A percentile compares a stretch with the other conserved stretches of the same genome.
phyloP scores from a whole-genome alignment of 2,329 filamentous ascomycete genomes.

The Ascochyta koolunga region DNA sequence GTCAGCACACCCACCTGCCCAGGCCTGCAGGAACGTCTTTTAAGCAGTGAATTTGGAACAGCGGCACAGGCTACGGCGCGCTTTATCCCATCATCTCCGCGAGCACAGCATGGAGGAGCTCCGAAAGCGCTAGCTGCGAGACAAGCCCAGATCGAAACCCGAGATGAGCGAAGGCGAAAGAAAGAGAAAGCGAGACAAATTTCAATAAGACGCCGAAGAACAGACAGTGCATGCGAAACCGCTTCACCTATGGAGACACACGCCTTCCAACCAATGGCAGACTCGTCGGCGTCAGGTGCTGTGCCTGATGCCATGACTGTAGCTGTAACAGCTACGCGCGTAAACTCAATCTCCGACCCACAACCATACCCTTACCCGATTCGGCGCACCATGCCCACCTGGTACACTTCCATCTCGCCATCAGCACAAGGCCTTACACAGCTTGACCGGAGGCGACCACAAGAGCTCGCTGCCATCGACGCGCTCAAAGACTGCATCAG shows the following conservation, averaged over 20 bases:
- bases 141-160: neutral
- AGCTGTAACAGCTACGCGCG: neutral
- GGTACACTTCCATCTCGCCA: conserved; percentile 22
- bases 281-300: conserved; percentile 8
- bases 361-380: neutral
- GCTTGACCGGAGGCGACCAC: conserved; percentile 21
- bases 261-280: neutral
- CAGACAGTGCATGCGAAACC: neutral
- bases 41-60: neutral
- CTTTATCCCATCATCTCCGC: neutral
- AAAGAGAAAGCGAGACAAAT: neutral
- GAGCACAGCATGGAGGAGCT: neutral
- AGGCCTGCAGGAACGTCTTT: neutral
- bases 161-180: neutral
- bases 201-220: neutral
- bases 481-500: conserved; percentile 33
- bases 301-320: neutral
- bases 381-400: conserved; percentile 11
- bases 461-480: conserved; percentile 22
- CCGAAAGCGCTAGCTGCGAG: neutral
- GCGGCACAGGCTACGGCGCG: neutral
- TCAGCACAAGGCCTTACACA: neutral
- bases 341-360: neutral
- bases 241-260: neutral
- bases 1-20: neutral